Base-by-base conservation (phyloP, 352 stramenopile species). In the Halophytophthora polymorphica region DNA sequence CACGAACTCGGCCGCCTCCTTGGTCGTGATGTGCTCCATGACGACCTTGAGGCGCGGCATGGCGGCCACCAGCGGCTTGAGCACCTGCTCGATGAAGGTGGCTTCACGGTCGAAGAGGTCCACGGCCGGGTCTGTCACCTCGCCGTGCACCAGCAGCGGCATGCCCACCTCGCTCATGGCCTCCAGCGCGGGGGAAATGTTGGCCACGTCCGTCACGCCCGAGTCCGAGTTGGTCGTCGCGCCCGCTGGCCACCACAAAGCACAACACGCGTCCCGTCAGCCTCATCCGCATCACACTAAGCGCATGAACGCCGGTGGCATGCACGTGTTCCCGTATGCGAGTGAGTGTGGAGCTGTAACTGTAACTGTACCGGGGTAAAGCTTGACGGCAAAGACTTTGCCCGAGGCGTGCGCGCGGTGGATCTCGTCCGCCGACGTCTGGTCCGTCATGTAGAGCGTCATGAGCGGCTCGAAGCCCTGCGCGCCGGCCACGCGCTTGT, bases 1-100 rank as follows among this genome's bases (percentile, higher is more conserved):
- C 10, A 99, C 90, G 69, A 99, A 99, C 39, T 97, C 77, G 3
- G 97, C 96, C 5, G 96, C 97, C 41, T 99, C 84, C 41, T 88
- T 83, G 7, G 97, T 99, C 49, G 96, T 99, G 61, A 99, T 99
- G 69, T 99, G 97, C 74, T 99, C 97, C 93, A 99, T 98, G n/a
- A 99, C 96, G 49, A 99, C 86, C 74, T 98, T 99, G 25, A 99
- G 81, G 29, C 80, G 69, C 7, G 96, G 95, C 67, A 98, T 93
- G 45, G 94, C 83, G n/a, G 50, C 58, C 6, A 98, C 88, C 4
- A 99, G 58, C 17, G 96, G 93, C 58, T 90, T 95, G 45, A 99
- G 89, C 53, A 98, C 88, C 56, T 91, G 69, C 62, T 98, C 81
- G 40, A 99, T 97, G 72, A 99, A 99, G 14, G 78, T 75, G 2